A percentile compares a stretch with the other conserved stretches of the same genome.
Evolutionary conservation across 768 basidiomycete species (phyloP).

Genomic region (Phlebiopsis flavidoalba): DNA sequence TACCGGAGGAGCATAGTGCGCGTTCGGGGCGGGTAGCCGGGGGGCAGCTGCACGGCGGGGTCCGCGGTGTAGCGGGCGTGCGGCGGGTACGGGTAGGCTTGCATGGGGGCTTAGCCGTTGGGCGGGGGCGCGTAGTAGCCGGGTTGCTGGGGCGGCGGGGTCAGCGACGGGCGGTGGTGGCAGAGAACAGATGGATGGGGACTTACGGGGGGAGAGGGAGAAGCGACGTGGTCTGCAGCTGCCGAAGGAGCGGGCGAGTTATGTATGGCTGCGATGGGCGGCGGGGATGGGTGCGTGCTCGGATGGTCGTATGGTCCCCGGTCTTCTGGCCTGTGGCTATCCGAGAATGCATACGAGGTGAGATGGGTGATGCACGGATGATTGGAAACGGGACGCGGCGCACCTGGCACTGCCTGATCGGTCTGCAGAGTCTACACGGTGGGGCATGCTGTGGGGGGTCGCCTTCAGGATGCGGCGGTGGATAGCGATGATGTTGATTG

Average conservation of each 20-base stretch:
- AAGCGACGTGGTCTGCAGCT: constrained; percentile 50
- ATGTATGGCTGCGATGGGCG: constrained; percentile 44
- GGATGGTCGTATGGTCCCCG: constrained; percentile 35
- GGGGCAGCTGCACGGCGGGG: constrained; percentile 14
- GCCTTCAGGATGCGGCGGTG: constrained; percentile 15
- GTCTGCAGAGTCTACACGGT: constrained; percentile 38
- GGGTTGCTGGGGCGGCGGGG: constrained; percentile 2
- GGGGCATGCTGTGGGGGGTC: constrained; percentile 38
- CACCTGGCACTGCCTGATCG: constrained; percentile 26
- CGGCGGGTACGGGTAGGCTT: constrained; percentile 16
- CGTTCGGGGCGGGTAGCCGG: constrained; percentile 18
- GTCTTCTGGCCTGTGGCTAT: constrained; percentile 32
- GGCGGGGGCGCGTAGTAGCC: constrained; percentile 9
- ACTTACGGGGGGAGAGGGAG: constrained; percentile 44
- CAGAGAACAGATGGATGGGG: constrained; percentile 27
- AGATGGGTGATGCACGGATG: constrained; percentile 2
- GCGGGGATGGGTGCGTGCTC: constrained; percentile 37
- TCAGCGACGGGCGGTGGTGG: constrained; percentile 20
- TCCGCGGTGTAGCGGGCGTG: constrained; percentile 19
- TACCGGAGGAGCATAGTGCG: constrained; percentile 19
- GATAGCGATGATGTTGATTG: constrained; percentile 14
- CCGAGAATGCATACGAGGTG: constrained; percentile 11
- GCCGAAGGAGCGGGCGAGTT: constrained; percentile 50
- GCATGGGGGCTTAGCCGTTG: constrained; percentile 7
- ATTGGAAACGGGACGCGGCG: constrained; percentile 27